Percentiles rank a stretch among this genome's conserved stretches.
Evolutionary conservation across 306 rosid species (phyloP).

Genomic region (Hippophae gyantsensis): DNA sequence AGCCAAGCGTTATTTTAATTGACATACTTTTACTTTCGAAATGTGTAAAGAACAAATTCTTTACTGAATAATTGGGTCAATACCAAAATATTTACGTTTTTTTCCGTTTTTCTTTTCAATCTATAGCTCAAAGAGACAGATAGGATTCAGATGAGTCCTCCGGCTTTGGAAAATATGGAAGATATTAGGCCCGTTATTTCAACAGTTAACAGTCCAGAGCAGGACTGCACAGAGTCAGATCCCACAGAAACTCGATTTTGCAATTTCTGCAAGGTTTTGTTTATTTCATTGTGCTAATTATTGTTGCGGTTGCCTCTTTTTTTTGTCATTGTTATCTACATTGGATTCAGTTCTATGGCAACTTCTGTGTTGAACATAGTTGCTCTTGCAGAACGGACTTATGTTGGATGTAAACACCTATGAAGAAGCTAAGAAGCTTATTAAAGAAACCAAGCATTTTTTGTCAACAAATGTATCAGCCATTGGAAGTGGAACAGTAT

Average conservation of each 20-base stretch:
- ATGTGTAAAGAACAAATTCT: no score
- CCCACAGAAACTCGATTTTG: conserved; percentile 42
- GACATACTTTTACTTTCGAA: no score
- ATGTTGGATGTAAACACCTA: conserved; percentile 42
- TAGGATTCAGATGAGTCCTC: conserved; percentile 40
- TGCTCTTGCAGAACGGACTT: conserved; percentile 43
- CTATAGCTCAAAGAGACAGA: conserved; percentile 1
- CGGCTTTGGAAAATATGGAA: conserved; percentile 39
- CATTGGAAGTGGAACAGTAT: conserved; percentile 68
- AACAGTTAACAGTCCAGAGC: conserved; percentile 9
- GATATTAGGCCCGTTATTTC: conserved; percentile 26
- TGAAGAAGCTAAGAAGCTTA: conserved; percentile 46
- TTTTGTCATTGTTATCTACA: no score
- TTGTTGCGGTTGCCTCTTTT: neutral
- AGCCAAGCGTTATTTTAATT: no score
- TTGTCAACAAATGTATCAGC: conserved; percentile 42
- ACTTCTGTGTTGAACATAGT: neutral
- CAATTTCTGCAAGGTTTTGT: conserved; percentile 57
- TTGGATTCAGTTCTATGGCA: neutral
- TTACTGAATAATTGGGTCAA: no score
- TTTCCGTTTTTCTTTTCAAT: no score
- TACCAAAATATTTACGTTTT: no score
- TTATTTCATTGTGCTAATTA: no score
- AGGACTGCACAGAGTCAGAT: conserved; percentile 23
- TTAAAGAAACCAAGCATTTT: conserved; percentile 53